These are phyloP conservation scores for Friedmanniomyces simplex DNA, from an alignment of 495 filamentous ascomycete genomes.

Conservation along the genomic window DNA sequence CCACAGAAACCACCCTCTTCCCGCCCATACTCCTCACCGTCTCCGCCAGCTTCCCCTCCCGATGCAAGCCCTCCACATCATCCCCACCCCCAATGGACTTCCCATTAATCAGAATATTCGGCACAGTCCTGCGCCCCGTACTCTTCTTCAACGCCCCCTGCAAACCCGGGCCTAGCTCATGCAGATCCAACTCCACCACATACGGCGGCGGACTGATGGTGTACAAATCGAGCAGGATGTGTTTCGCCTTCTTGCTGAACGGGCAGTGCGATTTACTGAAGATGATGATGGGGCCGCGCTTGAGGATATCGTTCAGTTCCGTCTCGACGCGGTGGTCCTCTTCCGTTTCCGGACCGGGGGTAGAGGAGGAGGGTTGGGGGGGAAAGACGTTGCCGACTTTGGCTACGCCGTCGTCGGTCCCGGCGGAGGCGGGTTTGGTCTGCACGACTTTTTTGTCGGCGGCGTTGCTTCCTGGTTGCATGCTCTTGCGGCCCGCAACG, in stretches of 20 bases:
- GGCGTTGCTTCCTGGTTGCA: constrained; percentile 22
- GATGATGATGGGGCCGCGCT: constrained; percentile 77
- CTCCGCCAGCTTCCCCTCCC: constrained; percentile 54
- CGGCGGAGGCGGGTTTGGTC: constrained; percentile 17
- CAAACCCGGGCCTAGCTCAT: constrained; percentile 58
- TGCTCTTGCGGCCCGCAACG: constrained; percentile 58
- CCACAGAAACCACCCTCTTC: constrained; percentile 44
- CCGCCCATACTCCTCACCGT: constrained; percentile 66
- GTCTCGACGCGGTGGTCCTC: constrained; percentile 48
- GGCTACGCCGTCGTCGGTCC: constrained; percentile 28
- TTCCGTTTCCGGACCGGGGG: constrained; percentile 35
- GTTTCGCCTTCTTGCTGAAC: constrained; percentile 69
- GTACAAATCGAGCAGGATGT: constrained; percentile 70
- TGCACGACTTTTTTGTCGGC: constrained; percentile 31
- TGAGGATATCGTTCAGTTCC: constrained; percentile 66
- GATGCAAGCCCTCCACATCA: constrained; percentile 65
- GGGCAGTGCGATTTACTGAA: constrained; percentile 94
- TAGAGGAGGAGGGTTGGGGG: constrained; percentile 3
- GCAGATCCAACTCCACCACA: constrained; percentile 83
- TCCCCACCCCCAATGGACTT: constrained; percentile 87
- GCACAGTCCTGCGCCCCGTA: constrained; percentile 78
- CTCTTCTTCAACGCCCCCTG: constrained; percentile 57
- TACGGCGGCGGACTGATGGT: constrained; percentile 69
- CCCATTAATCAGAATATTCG: constrained; percentile 81
- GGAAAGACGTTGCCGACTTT: constrained; percentile 21